A percentile compares a stretch with the other conserved stretches of the same genome.
Conservation (phyloP, 2,329 filamentous ascomycete species). For the Penicillium sp. region DNA sequence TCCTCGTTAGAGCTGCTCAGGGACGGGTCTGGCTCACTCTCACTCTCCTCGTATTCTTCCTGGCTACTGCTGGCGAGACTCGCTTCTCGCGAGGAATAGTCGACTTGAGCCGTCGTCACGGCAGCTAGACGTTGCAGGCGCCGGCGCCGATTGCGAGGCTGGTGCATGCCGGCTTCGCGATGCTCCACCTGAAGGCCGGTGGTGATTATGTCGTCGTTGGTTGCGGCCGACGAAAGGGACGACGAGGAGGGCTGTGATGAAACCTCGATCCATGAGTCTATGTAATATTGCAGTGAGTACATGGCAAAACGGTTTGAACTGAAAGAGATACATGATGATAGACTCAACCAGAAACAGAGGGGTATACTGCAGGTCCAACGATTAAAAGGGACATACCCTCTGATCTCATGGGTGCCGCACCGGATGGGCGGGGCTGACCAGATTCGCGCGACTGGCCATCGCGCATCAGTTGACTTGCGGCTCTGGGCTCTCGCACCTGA, state of each 20-base stretch:
- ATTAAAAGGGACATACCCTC: slow-evolving; percentile 37
- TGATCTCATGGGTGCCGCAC: slow-evolving; percentile 37
- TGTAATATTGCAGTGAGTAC: slow-evolving; percentile 44
- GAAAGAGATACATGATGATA: slow-evolving; percentile 1
- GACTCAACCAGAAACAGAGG: slow-evolving; percentile 13
- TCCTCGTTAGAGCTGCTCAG: slow-evolving; percentile 60
- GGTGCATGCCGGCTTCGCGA: slow-evolving; percentile 46
- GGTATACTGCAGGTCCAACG: slow-evolving; percentile 2
- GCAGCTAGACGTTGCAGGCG: slow-evolving; percentile 32
- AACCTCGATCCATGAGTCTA: slow-evolving; percentile 96
- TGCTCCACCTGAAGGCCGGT: slow-evolving; percentile 73
- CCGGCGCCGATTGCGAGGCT: slow-evolving; percentile 53
- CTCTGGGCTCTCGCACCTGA: slow-evolving; percentile 33
- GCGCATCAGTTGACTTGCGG: slow-evolving; percentile 31
- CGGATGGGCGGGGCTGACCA: slow-evolving; percentile 33
- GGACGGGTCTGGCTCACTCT: slow-evolving; percentile 75
- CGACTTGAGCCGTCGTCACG: slow-evolving; percentile 38
- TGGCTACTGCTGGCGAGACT: slow-evolving; percentile 64
- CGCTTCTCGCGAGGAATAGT: slow-evolving; percentile 41
- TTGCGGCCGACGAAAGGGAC: slow-evolving; percentile 70
- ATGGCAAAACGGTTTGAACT: slow-evolving; percentile 20
- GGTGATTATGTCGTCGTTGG: slow-evolving; percentile 78
- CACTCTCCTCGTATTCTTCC: slow-evolving; percentile 90
- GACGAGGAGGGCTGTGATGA: slow-evolving; percentile 89
- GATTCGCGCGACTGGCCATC: slow-evolving; percentile 32